phyloP scores from a whole-genome alignment of 148 eudicot species.

The Chenopodium formosanum region DNA sequence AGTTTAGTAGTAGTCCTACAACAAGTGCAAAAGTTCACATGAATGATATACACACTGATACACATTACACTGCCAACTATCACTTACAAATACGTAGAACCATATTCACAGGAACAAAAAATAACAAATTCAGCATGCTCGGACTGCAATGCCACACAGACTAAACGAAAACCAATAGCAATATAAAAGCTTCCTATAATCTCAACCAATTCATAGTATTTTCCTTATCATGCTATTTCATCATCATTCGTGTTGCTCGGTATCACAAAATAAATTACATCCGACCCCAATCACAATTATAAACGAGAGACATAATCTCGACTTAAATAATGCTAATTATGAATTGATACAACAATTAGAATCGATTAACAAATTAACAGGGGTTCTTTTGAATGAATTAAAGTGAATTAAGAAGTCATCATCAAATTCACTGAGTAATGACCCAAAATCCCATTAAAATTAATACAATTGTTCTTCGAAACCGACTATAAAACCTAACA shows the following conservation, averaged over 20 bases:
- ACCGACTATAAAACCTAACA: neutral
- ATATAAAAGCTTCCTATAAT: neutral
- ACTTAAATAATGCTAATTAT: neutral
- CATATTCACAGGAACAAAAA: neutral
- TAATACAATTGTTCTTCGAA: neutral
- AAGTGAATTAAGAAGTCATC: too few relatives aligned
- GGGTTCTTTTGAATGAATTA: too few relatives aligned
- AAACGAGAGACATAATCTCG: neutral
- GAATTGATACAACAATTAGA: too few relatives aligned
- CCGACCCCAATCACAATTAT: too few relatives aligned
- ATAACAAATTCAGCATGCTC: neutral
- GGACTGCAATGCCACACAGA: neutral
- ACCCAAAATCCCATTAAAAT: neutral
- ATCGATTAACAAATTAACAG: neutral
- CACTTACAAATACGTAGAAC: neutral
- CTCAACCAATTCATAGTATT: too few relatives aligned
- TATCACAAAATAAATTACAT: too few relatives aligned
- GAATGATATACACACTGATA: neutral
- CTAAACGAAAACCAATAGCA: neutral
- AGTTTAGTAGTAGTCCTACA: conserved; percentile 21
- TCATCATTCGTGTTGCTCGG: too few relatives aligned
- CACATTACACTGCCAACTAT: neutral
- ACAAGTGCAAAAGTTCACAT: conserved; percentile 6
- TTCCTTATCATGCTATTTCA: too few relatives aligned
- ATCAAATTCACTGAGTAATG: neutral